A percentile compares a stretch with the other conserved stretches of the same genome.
phyloP scores from a whole-genome alignment of 805 yeast species.

The Metschnikowia rubicola region DNA sequence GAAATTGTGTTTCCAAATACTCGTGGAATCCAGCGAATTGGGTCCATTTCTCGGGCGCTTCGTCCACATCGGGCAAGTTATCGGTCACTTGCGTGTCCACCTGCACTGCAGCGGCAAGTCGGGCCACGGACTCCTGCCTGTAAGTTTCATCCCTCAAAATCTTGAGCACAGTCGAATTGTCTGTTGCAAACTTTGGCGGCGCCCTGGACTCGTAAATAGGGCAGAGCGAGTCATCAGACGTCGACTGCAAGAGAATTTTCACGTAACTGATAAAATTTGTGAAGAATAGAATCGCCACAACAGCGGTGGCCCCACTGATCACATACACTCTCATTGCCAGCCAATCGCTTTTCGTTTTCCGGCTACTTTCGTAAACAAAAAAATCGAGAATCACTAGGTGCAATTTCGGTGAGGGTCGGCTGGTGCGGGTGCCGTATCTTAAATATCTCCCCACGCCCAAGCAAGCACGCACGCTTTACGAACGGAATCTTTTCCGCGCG shows the following conservation, averaged over 20 bases:
- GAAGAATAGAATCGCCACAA: slow-evolving; percentile 6
- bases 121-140: slow-evolving; percentile 35
- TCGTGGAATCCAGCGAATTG: slow-evolving; percentile 20
- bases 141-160: slow-evolving; percentile 34
- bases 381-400: no score
- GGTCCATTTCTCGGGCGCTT: slow-evolving; percentile 50
- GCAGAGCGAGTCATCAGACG: slow-evolving; percentile 7
- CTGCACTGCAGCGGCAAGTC: slow-evolving; percentile 55
- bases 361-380: no score
- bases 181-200: slow-evolving; percentile 22
- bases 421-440: no score
- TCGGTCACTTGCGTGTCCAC: slow-evolving; percentile 67
- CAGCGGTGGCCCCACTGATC: neutral
- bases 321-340: neutral
- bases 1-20: slow-evolving; percentile 15
- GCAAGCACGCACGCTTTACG: no score
- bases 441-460: no score
- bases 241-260: slow-evolving; percentile 11
- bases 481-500: no score
- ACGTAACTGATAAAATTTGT: slow-evolving; percentile 10
- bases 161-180: slow-evolving; percentile 28
- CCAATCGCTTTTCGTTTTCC: neutral
- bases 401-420: no score
- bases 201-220: slow-evolving; percentile 14
- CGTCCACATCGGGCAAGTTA: slow-evolving; percentile 38